phyloP scores from a whole-genome alignment of 805 yeast genomes.

The Saccharomycopsis sp. region DNA sequence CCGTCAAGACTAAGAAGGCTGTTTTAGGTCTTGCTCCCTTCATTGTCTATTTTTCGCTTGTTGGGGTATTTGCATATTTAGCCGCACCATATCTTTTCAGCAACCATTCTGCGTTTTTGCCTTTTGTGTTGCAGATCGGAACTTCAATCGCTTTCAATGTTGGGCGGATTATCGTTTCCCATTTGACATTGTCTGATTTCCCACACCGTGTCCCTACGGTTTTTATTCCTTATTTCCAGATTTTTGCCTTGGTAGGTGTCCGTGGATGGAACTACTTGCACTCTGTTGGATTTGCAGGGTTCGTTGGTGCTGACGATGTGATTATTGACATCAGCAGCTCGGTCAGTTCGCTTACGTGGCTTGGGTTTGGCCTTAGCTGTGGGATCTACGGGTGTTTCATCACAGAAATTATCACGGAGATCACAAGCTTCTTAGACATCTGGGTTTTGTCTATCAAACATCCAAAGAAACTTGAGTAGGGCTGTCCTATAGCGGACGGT shows the following conservation, averaged over 20 bases:
- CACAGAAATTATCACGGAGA: slow-evolving; percentile 69
- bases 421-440: slow-evolving; percentile 76
- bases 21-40: slow-evolving; percentile 64
- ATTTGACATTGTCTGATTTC: slow-evolving; percentile 71
- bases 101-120: slow-evolving; percentile 33
- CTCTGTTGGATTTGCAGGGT: slow-evolving; percentile 24
- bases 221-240: slow-evolving; percentile 53
- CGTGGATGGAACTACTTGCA: slow-evolving; percentile 19
- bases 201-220: slow-evolving; percentile 69
- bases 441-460: slow-evolving; percentile 81
- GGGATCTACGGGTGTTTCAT: slow-evolving; percentile 69
- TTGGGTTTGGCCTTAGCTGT: slow-evolving; percentile 59
- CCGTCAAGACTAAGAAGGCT: slow-evolving; percentile 27
- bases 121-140: slow-evolving; percentile 66
- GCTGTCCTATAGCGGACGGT: no score
- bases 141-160: slow-evolving; percentile 74
- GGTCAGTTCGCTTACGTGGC: slow-evolving; percentile 49
- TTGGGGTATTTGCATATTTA: slow-evolving; percentile 40
- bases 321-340: slow-evolving; percentile 35
- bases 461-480: slow-evolving; percentile 38
- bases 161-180: slow-evolving; percentile 87
- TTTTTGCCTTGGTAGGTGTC: slow-evolving; percentile 26
- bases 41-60: slow-evolving; percentile 42
- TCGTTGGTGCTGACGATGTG: slow-evolving; percentile 23
- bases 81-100: slow-evolving; percentile 41